Evolutionary conservation across 805 yeast species (phyloP), one percentile per base, ranked within the genome.

Genomic region (Vanderwaltozyma polyspora): DNA sequence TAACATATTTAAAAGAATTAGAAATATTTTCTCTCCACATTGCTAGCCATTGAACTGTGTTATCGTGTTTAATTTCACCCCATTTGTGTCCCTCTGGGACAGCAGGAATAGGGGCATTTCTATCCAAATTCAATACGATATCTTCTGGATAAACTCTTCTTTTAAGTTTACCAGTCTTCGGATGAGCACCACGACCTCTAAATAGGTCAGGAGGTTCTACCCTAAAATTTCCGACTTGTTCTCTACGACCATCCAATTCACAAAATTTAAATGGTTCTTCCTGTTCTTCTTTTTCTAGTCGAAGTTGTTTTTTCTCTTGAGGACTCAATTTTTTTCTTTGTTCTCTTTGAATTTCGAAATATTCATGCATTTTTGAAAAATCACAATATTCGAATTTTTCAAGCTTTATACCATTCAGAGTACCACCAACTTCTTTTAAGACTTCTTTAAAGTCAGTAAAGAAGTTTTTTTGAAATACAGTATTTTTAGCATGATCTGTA

Each of bases 151-250:
- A 58, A 12, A 89, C 95, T 43, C 98, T 70, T 48, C 79, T 73
- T 55, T 89, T 89, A 37, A 86, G 61, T 53, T 79, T 83, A 28
- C 98, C 98, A 1, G 96, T 87, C 57, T 82, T 85, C 13, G 97
- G 97, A 57, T 87, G 97, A 0, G 89, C 86, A 51, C 96, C 97
- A 58, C 97, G 81, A 29, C 97, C 98, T 58, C 96, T 70, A 55
- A 87, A 89, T 36, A 89, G 63, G 2, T 94, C 96, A 0, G 98
- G 97, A 22, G 97, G 97, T 66, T 89, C 98, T 32, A 89, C 78
- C 51, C 89, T 68, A 57, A 89, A 89, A 55, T 89, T 89, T 17
- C 96, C 96, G 21, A 89, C 93, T 48, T 79, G 87, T 51, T 89
- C 95, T 49, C 72, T 79, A 45, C 94, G 71, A 13, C 95, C 96